These are phyloP conservation scores for Daldinia caldariorum DNA, from an alignment of 495 filamentous ascomycete genomes.

Conservation along the genomic window DNA sequence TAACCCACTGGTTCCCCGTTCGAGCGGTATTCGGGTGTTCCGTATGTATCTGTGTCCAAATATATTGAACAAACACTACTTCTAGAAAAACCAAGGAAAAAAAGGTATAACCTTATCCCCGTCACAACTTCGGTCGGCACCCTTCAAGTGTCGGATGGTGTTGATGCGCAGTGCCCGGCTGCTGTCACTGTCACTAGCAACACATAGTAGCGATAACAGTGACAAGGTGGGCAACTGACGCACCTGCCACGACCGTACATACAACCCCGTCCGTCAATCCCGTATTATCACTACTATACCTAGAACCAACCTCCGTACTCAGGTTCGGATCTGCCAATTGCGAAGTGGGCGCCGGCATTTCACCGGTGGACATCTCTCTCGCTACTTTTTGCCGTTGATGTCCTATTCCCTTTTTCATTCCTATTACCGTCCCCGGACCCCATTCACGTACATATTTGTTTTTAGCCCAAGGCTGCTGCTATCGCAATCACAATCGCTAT, in stretches of 20 bases:
- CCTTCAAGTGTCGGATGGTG: conserved; percentile 33
- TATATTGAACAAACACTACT: neutral
- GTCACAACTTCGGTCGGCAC: conserved; percentile 27
- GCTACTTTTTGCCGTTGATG: conserved; percentile 6
- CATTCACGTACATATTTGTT: conserved; percentile 1
- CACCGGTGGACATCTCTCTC: conserved; percentile 13
- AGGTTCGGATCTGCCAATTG: conserved; percentile 17
- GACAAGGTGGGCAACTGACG: conserved; percentile 21
- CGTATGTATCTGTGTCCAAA: conserved; percentile 23
- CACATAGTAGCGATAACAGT: conserved; percentile 15
- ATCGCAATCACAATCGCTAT: conserved; percentile 15
- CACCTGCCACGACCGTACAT: conserved; percentile 26
- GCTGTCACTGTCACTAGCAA: conserved; percentile 25
- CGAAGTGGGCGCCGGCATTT: conserved; percentile 26
- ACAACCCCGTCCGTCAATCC: conserved; percentile 19
- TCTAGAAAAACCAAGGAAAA: neutral
- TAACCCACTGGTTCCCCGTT: conserved; percentile 9
- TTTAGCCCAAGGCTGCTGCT: neutral
- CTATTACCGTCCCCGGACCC: conserved; percentile 5
- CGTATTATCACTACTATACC: conserved; percentile 35
- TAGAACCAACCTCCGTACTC: conserved; percentile 19
- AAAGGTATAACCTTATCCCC: conserved; percentile 5
- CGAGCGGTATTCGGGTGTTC: conserved; percentile 18
- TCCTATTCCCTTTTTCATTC: neutral
- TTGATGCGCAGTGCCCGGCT: conserved; percentile 38